phyloP scores from a whole-genome alignment of 108 stramenopile genomes.

The Cylindrotheca fusiformis region DNA sequence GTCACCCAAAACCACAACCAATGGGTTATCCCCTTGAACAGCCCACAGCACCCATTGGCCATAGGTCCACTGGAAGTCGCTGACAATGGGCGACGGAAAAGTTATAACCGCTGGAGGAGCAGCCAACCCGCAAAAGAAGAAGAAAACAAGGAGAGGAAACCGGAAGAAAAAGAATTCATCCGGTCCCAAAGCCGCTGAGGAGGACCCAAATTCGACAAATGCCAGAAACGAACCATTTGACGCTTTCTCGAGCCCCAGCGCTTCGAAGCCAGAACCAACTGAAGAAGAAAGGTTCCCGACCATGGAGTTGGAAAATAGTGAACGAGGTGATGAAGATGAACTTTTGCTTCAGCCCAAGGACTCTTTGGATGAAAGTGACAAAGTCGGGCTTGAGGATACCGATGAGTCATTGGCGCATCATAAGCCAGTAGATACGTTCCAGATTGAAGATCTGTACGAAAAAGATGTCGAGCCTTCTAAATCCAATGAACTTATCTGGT shows the following conservation, averaged over 20 bases:
- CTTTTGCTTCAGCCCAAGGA: not conserved
- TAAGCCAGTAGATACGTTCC: conserved; percentile 19
- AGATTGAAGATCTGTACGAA: conserved; percentile 26
- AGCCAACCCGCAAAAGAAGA: conserved; percentile 15
- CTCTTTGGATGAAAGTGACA: not conserved
- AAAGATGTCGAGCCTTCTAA: conserved; percentile 14
- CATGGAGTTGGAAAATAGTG: conserved; percentile 16
- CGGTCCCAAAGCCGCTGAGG: not conserved
- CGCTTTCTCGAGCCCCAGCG: not conserved
- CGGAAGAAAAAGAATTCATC: not conserved
- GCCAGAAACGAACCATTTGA: not conserved
- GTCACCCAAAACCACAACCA: no score
- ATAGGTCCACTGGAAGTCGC: no score
- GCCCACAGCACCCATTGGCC: no score
- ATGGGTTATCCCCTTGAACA: no score
- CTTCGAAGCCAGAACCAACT: not conserved
- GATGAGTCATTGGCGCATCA: conserved; percentile 1
- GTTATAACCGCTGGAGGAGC: conserved; percentile 44
- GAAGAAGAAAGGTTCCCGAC: not conserved
- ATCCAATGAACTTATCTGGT: conserved; percentile 65
- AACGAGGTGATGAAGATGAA: conserved; percentile 1
- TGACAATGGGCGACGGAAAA: conserved; percentile 9
- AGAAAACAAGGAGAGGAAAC: conserved; percentile 8
- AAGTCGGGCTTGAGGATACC: conserved; percentile 1
- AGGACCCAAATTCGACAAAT: not conserved